phyloP scores from a whole-genome alignment of 164 flowering plant genomes.

The Houttuynia cordata region DNA sequence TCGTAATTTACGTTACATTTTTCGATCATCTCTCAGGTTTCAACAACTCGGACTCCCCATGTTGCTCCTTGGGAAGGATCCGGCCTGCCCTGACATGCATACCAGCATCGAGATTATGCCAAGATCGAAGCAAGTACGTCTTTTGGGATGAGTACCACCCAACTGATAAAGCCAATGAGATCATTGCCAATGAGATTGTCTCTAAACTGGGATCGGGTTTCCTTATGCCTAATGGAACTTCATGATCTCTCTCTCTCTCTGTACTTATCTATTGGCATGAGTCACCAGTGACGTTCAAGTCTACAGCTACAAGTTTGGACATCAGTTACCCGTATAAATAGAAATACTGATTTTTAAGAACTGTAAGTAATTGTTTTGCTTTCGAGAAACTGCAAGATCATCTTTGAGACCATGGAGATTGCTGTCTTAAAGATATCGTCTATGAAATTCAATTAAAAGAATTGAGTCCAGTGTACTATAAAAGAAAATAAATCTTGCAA shows the following conservation, averaged over 20 bases:
- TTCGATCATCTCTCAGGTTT: slow-evolving; percentile 36
- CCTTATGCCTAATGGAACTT: slow-evolving; percentile 13
- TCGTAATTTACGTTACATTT: not conserved
- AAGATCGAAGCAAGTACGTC: slow-evolving; percentile 77
- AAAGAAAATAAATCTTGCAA: too few relatives aligned
- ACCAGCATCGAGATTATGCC: slow-evolving; percentile 67
- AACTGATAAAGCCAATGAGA: slow-evolving; percentile 65
- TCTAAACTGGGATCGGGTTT: slow-evolving; percentile 61
- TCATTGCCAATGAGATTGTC: slow-evolving; percentile 68
- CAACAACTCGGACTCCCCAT: slow-evolving; percentile 65
- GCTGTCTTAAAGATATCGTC: too few relatives aligned
- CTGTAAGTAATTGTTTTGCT: not conserved
- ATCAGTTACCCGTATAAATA: not conserved
- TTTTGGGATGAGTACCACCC: slow-evolving; percentile 99
- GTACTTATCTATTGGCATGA: too few relatives aligned
- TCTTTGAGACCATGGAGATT: not conserved
- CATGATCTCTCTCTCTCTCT: slow-evolving; percentile 4
- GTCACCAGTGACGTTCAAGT: not conserved
- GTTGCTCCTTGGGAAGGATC: slow-evolving; percentile 70
- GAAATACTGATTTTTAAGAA: too few relatives aligned
- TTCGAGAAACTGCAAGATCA: not conserved
- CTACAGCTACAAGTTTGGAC: not conserved
- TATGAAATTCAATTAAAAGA: too few relatives aligned
- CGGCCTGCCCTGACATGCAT: slow-evolving; percentile 74
- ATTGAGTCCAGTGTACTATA: not conserved